Conservation (phyloP, 257 asterid species). For the Nicotiana otophora region DNA sequence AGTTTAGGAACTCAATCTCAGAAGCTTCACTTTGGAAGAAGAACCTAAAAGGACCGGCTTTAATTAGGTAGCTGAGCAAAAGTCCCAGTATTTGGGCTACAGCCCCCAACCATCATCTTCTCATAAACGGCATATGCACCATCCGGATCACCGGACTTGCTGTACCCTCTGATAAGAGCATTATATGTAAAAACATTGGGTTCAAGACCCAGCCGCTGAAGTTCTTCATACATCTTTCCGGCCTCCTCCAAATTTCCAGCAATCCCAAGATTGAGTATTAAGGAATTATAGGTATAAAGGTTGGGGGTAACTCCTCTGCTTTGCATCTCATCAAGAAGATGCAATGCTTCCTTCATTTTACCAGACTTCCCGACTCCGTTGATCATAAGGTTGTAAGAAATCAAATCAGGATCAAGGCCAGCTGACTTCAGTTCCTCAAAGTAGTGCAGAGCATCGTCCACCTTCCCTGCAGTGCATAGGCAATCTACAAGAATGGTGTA, state of each 20-base stretch:
- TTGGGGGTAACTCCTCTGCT: conserved; percentile 63
- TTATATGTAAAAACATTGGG: conserved; percentile 85
- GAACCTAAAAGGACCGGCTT: neutral
- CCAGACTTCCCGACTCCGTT: conserved; percentile 72
- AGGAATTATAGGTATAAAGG: conserved; percentile 71
- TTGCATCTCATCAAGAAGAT: conserved; percentile 75
- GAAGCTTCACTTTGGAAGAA: neutral
- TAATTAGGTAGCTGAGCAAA: conserved; percentile 90
- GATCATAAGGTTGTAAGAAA: conserved; percentile 79
- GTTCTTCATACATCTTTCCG: conserved; percentile 58
- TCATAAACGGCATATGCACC: conserved; percentile 74
- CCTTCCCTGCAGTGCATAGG: conserved; percentile 51
- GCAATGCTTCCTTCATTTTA: conserved; percentile 46
- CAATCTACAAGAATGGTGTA: conserved; percentile 83
- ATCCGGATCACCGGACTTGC: conserved; percentile 63
- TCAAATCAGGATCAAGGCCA: conserved; percentile 88
- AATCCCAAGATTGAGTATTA: conserved; percentile 65
- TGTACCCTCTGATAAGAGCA: conserved; percentile 79
- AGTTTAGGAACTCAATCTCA: neutral
- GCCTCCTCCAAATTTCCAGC: conserved; percentile 77
- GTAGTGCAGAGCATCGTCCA: conserved; percentile 61
- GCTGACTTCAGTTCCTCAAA: conserved; percentile 67
- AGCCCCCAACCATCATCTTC: conserved; percentile 87
- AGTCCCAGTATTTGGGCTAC: conserved; percentile 73
- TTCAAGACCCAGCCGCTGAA: conserved; percentile 51